phyloP scores from a whole-genome alignment of 768 basidiomycete genomes.

The Psilocybe tampanensis region DNA sequence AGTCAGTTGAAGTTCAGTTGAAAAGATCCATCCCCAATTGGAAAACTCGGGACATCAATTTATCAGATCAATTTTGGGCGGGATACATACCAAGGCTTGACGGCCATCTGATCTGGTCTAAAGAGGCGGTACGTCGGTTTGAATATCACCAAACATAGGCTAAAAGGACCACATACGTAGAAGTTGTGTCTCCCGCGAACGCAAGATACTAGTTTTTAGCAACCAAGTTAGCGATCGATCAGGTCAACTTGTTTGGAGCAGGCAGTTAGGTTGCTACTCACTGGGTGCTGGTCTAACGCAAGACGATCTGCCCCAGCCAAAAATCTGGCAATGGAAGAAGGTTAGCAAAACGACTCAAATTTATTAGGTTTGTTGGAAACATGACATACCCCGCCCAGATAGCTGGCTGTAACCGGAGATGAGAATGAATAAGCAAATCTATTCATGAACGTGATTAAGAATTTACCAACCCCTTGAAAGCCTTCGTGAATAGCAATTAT shows the following conservation, averaged over 20 bases:
- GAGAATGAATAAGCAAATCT: not conserved
- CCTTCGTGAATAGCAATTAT: constrained; percentile 66
- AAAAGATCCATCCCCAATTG: constrained; percentile 18
- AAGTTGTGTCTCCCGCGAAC: constrained; percentile 39
- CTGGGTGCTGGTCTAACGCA: constrained; percentile 75
- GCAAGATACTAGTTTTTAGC: constrained; percentile 42
- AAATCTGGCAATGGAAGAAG: constrained; percentile 48
- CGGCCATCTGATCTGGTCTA: constrained; percentile 41
- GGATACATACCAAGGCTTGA: constrained; percentile 44
- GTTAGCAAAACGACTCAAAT: not conserved
- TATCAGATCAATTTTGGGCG: constrained; percentile 16
- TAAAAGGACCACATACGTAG: constrained; percentile 34
- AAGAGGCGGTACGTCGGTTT: constrained; percentile 9
- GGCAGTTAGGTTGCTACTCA: constrained; percentile 41
- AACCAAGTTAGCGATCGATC: constrained; percentile 9
- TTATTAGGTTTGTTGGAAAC: not conserved
- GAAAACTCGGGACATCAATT: constrained; percentile 13
- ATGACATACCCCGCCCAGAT: constrained; percentile 45
- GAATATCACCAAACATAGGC: constrained; percentile 13
- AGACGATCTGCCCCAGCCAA: constrained; percentile 76
- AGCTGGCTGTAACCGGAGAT: constrained; percentile 31
- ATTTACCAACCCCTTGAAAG: constrained; percentile 53
- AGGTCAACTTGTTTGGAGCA: constrained; percentile 10
- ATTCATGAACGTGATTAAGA: constrained; percentile 11
- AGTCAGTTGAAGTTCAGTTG: constrained; percentile 19